Evolutionary conservation across 345 rosid genomes (phyloP).

Genomic region (Rhizophora mangle): DNA sequence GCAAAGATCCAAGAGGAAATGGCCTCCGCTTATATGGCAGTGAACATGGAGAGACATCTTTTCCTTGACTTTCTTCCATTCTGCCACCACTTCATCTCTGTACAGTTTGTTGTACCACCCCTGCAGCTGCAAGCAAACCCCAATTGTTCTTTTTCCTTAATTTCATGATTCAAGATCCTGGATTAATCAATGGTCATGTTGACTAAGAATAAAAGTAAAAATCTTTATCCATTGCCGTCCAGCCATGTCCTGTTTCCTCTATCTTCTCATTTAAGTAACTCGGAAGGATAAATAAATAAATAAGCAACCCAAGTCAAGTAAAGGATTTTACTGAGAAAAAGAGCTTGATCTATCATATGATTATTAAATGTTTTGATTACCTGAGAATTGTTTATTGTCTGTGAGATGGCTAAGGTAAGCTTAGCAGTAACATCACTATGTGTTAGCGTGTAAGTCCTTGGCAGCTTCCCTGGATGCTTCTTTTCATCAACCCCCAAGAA

Average conservation of each 20-base stretch:
- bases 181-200: not conserved
- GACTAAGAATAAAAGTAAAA: not conserved
- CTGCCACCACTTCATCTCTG: conserved; percentile 96
- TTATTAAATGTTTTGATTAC: conserved; percentile 27
- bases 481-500: conserved; percentile 86
- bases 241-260: not conserved
- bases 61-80: conserved; percentile 94
- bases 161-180: not conserved
- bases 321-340: not conserved
- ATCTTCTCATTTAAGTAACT: not conserved
- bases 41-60: conserved; percentile 96
- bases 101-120: conserved; percentile 83
- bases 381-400: conserved; percentile 87
- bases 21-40: conserved; percentile 98
- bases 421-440: conserved; percentile 87
- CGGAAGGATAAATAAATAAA: too few relatives aligned
- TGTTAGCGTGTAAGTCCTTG: conserved; percentile 92
- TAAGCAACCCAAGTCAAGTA: not conserved
- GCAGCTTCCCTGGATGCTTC: conserved; percentile 86
- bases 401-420: conserved; percentile 83
- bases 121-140: conserved; percentile 56
- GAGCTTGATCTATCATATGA: not conserved
- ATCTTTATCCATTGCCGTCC: not conserved
- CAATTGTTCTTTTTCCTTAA: conserved; percentile 2
- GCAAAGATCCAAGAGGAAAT: conserved; percentile 60